Base-by-base conservation (phyloP, 805 yeast species). In the Starmerella bombicola region DNA sequence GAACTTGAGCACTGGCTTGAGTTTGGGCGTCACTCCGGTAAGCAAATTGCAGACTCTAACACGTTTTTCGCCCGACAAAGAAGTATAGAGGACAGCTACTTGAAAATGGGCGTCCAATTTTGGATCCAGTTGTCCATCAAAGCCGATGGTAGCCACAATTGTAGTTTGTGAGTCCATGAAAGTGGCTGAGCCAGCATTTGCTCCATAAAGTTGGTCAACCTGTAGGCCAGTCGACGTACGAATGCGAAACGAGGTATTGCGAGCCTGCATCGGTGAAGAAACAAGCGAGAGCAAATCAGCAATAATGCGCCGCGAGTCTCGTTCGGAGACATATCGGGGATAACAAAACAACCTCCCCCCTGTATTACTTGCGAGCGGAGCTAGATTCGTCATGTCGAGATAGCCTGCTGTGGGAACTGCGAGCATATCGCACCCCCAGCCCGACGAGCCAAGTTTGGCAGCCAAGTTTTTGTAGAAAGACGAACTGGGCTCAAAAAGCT, bases 191-290 rank as follows among this genome's bases (percentile, higher is more conserved):
- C 28, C 23, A 26, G n/a, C 29, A 26, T 18, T n/a, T 20, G 16
- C 37, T 17, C 18, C 21, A 26, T 5, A 33, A 16, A 6, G 16
- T 3, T 24, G 4, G 17, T 40, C 62, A 7, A 88, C 83, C 55
- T 82, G 93, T 38, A 91, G 64, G 0, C 97, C 97, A 48, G 71
- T 75, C 1, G 96, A 84, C 52, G 86, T 79, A 49, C 98, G 79
- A 20, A 85, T 71, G 55, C 85, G 85, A 48, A 88, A 61, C 49
- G 79, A 79, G 4, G 81, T 86, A 57, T 82, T 91, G 52, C 80
- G 80, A 4, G 93, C 97, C 13, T 80, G 67, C n/a, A 34, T 12
- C 3, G 49, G 43, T 24, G 40, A 33, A n/a, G 43, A 15, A 1
- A 32, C 38, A 8, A 40, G 30, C 4, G 33, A 35, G 17, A 46